Evolutionary conservation across 2,329 filamentous ascomycete genomes (phyloP).

Genomic region (Laburnicola sp.): DNA sequence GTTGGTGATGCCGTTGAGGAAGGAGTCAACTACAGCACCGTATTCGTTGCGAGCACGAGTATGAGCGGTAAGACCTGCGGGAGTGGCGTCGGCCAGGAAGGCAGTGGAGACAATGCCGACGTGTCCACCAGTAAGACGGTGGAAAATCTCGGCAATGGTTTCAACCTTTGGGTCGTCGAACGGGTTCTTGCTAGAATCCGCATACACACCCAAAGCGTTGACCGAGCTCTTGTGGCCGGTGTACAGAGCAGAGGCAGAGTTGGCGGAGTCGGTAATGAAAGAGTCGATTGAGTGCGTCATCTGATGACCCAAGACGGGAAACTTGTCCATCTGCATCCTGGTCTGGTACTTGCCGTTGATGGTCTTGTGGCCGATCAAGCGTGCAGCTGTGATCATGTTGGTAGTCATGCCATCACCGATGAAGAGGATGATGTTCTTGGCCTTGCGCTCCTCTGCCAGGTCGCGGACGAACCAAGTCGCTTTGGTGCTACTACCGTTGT

Average conservation of each 20-base stretch:
- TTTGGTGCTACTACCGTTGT: constrained; percentile 69
- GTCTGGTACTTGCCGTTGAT: constrained; percentile 84
- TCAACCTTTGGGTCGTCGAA: constrained; percentile 88
- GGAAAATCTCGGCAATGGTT: constrained; percentile 77
- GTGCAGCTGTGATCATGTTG: constrained; percentile 79
- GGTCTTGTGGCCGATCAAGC: constrained; percentile 77
- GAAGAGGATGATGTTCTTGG: constrained; percentile 85
- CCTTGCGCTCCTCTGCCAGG: constrained; percentile 68
- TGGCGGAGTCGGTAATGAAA: constrained; percentile 86
- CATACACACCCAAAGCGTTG: constrained; percentile 80
- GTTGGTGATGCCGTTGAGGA: constrained; percentile 74
- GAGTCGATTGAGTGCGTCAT: constrained; percentile 85
- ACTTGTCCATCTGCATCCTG: constrained; percentile 76
- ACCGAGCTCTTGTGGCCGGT: constrained; percentile 82
- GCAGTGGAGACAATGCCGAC: constrained; percentile 74
- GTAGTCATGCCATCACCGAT: constrained; percentile 73
- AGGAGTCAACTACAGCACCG: constrained; percentile 73
- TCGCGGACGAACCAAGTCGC: constrained; percentile 79
- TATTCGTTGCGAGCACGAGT: constrained; percentile 71
- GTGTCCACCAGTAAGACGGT: constrained; percentile 65
- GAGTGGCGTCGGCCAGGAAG: constrained; percentile 79
- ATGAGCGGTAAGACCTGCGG: constrained; percentile 64
- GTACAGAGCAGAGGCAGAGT: constrained; percentile 80
- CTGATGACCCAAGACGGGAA: constrained; percentile 83
- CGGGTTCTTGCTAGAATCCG: constrained; percentile 70